Evolutionary conservation across 2,329 filamentous ascomycete species (phyloP).

Genomic region (Fusarium fujikuroi): DNA sequence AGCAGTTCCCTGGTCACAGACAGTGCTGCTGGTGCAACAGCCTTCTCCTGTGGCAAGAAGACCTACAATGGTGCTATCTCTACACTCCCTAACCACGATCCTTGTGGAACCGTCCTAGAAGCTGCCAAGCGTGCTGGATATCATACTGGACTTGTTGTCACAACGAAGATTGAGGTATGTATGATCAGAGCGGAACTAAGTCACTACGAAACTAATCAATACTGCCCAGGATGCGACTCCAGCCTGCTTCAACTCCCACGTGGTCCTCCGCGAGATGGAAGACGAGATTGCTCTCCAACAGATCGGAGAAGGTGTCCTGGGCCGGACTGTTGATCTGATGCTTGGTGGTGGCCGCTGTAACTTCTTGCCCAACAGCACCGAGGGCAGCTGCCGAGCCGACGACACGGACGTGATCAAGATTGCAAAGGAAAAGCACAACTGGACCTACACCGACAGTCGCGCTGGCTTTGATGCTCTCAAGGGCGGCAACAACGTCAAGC

Average conservation of each 20-base stretch:
- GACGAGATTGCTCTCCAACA: constrained; percentile 94
- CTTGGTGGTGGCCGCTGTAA: constrained; percentile 93
- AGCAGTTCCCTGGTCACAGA: constrained; percentile 90
- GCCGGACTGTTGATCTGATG: constrained; percentile 89
- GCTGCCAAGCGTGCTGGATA: constrained; percentile 93
- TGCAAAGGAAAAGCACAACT: constrained; percentile 80
- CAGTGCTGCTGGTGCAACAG: constrained; percentile 95
- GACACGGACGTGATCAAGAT: constrained; percentile 77
- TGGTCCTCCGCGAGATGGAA: constrained; percentile 80
- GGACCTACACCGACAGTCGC: constrained; percentile 79
- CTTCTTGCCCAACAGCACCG: constrained; percentile 84
- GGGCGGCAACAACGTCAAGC: constrained; percentile 71
- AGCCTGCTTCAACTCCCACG: constrained; percentile 93
- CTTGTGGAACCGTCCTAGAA: constrained; percentile 92
- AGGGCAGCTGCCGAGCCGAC: constrained; percentile 85
- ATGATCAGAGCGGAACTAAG: too few relatives aligned
- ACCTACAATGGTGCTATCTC: constrained; percentile 98
- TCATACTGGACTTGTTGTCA: constrained; percentile 92
- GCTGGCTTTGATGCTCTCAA: constrained; percentile 80
- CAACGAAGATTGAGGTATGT: constrained; percentile 64
- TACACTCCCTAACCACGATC: constrained; percentile 82
- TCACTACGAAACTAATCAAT: background rate
- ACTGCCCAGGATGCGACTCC: constrained; percentile 92
- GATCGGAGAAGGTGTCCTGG: constrained; percentile 86
- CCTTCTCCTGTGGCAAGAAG: constrained; percentile 92